A percentile compares a stretch with the other conserved stretches of the same genome.
Conservation (phyloP, 495 filamentous ascomycete species). For the Rhizodiscina lignyota region DNA sequence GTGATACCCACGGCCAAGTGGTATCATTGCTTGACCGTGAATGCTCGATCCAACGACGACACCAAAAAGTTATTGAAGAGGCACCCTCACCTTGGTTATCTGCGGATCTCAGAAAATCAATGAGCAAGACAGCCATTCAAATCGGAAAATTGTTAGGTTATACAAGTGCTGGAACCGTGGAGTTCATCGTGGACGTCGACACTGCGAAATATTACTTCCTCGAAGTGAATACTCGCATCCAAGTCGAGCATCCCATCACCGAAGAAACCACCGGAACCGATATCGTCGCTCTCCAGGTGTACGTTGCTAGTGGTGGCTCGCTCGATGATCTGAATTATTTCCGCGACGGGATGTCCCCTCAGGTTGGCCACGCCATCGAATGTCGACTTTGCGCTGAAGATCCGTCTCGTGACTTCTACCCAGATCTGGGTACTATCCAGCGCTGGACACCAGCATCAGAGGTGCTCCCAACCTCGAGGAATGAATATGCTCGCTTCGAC, state of each 20-base stretch:
- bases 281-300: not conserved
- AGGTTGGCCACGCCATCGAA: too few relatives aligned
- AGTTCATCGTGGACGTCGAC: not conserved
- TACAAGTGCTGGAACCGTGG: not conserved
- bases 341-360: too few relatives aligned
- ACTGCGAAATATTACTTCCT: not conserved
- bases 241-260: slow-evolving; percentile 1
- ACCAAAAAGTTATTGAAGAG: slow-evolving; percentile 7
- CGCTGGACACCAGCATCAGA: too few relatives aligned
- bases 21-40: not conserved
- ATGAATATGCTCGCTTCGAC: too few relatives aligned
- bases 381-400: too few relatives aligned
- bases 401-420: too few relatives aligned
- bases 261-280: not conserved
- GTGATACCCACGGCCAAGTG: slow-evolving; percentile 4
- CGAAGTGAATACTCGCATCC: not conserved
- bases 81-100: not conserved
- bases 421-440: too few relatives aligned
- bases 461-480: too few relatives aligned
- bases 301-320: not conserved
- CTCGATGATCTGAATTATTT: not conserved
- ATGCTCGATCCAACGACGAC: slow-evolving; percentile 15
- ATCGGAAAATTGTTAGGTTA: not conserved
- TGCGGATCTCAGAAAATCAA: not conserved
- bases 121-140: not conserved